Evolutionary conservation across 2,329 filamentous ascomycete species (phyloP), one percentile per base, ranked within the genome.

Genomic region (Aspergillus fischeri): DNA sequence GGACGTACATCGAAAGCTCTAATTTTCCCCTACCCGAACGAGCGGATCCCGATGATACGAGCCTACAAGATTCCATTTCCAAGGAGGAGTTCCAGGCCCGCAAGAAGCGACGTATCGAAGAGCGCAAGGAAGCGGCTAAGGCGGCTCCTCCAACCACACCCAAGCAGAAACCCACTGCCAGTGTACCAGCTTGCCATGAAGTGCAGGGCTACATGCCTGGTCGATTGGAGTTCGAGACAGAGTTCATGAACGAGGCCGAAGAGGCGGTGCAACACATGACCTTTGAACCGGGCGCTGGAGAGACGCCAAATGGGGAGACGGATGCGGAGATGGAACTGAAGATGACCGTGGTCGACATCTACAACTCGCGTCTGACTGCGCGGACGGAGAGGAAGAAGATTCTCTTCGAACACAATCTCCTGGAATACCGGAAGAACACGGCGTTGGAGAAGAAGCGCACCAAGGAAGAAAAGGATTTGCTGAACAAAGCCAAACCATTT

Each of bases 121-220:
- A 95, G 65, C 85, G 92, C 62, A 92, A 95, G 68, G 91, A 97
- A 61, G 88, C 86, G 1, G 89, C 90, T 45, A 96, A 94, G 75
- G 89, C 89, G 60, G 90, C 91, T 8, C 86, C 91, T 0, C 88
- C 91, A 0, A 83, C 92, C 41, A 90, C 91, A 25, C 91, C 93
- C 1, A 96, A 97, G 75, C 92, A 93, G 66, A 97, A 97, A 70
- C 94, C 94, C 0, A 97, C 93, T 0, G 92, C 92, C 8, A 96
- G 90, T 78, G 92, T 97, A 2, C 94, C 94, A 0, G 89, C 92
- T 35, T 99, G 94, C 73, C 94, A 99, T 78, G 94, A 99, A 75
- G 94, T 99, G 41, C 92, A 97, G 75, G 94, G 94, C 3, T 99
- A 96, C 73, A 99, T 99, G 94, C 94, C 94, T 3, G 94, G 94